Base-by-base conservation (phyloP, 371 early-diverging fungal species). In the Capniomyces stellatus region DNA sequence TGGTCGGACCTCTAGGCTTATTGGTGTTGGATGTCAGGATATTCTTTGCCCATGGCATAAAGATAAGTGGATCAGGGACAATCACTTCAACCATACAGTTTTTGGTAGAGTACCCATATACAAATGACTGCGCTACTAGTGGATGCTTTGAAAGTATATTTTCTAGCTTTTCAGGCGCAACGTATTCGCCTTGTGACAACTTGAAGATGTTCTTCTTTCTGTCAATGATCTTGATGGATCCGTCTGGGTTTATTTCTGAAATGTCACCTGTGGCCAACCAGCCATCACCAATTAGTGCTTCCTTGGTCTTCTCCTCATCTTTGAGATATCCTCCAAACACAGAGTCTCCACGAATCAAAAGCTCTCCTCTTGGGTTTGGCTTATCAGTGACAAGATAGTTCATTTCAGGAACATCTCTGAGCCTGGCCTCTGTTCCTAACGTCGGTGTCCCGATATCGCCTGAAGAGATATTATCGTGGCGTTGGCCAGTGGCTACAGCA, bases 171-270 rank as follows among this genome's bases (percentile, higher is more conserved):
- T 98, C 99, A 2, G 97, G 98, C 0, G 94, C 91, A 58, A 99
- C 80, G 71, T 96, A 98, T 72, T 99, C 99, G 51, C 95, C 95
- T 67, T 88, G 89, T 2, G 87, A 76, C 50, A 93, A 73, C 75
- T 99, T 99, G 77, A 99, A 96, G 51, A 97, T 89, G 60, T 92
- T 91, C 75, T 98, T 98, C 64, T 87, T 85, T 41, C 99, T 75
- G 69, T 98, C 99, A 61, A 97, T 83, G 59, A 98, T 85, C 1
- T 69, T 69, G 13, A 91, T 55, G 8, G 66, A 58, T 46, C 85
- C 87, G 31, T 78, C 72, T n/a, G 64, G 66, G 66, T 85, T 82
- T 66, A 87, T 74, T 60, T 73, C 59, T 47, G 89, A 98, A 58
- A 99, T 81, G 72, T 99, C 99, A 52, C 99, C 99, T 19, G 96